Evolutionary conservation across 352 stramenopile species (phyloP).

Genomic region (Phytophthora cajani): DNA sequence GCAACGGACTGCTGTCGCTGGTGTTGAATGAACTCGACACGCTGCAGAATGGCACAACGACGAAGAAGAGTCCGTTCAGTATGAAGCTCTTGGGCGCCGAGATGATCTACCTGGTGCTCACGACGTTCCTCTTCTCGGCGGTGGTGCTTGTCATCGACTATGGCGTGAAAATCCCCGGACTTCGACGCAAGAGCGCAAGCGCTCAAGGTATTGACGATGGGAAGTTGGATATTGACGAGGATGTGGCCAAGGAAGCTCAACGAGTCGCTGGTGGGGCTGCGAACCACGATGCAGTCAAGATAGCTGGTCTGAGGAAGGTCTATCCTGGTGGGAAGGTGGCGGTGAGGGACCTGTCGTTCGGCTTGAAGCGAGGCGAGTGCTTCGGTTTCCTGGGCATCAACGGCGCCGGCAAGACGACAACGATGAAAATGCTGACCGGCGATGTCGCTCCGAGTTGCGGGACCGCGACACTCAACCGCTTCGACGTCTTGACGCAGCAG

Average conservation of each 20-base stretch:
- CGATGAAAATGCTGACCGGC: constrained; percentile 94
- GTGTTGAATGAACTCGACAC: constrained; percentile 40
- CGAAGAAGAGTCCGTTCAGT: constrained; percentile 52
- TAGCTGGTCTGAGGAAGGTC: constrained; percentile 40
- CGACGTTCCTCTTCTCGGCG: constrained; percentile 22
- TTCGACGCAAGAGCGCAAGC: not conserved
- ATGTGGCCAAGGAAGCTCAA: constrained; percentile 37
- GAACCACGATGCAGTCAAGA: constrained; percentile 34
- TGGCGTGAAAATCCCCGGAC: constrained; percentile 10
- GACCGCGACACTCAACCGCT: constrained; percentile 50
- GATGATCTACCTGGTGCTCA: constrained; percentile 47
- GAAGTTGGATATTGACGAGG: constrained; percentile 39
- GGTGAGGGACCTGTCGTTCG: constrained; percentile 72
- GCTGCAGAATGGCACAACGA: constrained; percentile 21
- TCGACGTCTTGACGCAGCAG: constrained; percentile 72
- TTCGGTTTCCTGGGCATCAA: constrained; percentile 96
- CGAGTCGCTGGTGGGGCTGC: constrained; percentile 29
- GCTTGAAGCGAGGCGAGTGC: constrained; percentile 81
- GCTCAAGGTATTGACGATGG: not conserved
- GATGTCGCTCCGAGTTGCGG: constrained; percentile 66
- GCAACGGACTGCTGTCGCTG: constrained; percentile 44
- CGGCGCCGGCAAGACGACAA: constrained; percentile 94
- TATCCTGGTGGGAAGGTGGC: constrained; percentile 66
- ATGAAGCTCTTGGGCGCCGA: constrained; percentile 59
- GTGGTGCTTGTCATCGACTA: constrained; percentile 44